phyloP scores from a whole-genome alignment of 1,284 basidiomycete genomes.

The Ceratobasidium papillatum region DNA sequence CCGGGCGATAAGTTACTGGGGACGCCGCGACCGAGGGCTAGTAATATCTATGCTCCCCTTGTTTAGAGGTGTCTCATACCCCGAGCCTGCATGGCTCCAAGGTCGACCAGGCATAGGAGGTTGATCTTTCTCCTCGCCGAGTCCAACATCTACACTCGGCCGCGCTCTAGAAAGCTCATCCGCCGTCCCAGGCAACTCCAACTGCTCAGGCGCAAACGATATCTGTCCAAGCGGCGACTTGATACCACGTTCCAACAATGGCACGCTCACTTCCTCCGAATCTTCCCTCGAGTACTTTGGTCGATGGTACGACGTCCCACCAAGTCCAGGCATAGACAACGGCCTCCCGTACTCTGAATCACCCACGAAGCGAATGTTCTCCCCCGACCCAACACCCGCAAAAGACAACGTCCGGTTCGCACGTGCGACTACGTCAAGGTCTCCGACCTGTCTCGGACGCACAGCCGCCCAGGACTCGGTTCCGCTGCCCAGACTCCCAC shows the following conservation, averaged over 20 bases:
- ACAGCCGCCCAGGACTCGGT: slow-evolving; percentile 32
- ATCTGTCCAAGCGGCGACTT: slow-evolving; percentile 14
- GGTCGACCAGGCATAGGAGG: not conserved
- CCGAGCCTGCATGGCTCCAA: not conserved
- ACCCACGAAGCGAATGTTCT: slow-evolving; percentile 15
- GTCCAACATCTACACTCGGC: slow-evolving; percentile 27
- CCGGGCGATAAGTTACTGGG: not conserved
- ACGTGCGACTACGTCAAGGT: slow-evolving; percentile 19
- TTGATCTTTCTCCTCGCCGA: not conserved
- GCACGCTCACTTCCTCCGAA: not conserved
- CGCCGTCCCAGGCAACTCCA: not conserved
- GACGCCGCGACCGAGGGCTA: not conserved
- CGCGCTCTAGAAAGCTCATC: slow-evolving; percentile 13
- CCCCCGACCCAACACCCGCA: slow-evolving; percentile 15
- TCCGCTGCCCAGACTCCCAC: not conserved
- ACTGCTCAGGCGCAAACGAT: slow-evolving; percentile 5
- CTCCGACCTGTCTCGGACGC: slow-evolving; percentile 7
- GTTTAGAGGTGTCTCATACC: slow-evolving; percentile 2
- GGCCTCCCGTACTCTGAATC: slow-evolving; percentile 16
- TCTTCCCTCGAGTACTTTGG: slow-evolving; percentile 22
- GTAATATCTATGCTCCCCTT: slow-evolving; percentile 29
- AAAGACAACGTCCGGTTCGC: slow-evolving; percentile 32
- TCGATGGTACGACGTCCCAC: slow-evolving; percentile 11
- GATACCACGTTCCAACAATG: not conserved
- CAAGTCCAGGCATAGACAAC: slow-evolving; percentile 15